Evolutionary conservation across 2,329 filamentous ascomycete genomes (phyloP).

Genomic region (Colletotrichum horii): DNA sequence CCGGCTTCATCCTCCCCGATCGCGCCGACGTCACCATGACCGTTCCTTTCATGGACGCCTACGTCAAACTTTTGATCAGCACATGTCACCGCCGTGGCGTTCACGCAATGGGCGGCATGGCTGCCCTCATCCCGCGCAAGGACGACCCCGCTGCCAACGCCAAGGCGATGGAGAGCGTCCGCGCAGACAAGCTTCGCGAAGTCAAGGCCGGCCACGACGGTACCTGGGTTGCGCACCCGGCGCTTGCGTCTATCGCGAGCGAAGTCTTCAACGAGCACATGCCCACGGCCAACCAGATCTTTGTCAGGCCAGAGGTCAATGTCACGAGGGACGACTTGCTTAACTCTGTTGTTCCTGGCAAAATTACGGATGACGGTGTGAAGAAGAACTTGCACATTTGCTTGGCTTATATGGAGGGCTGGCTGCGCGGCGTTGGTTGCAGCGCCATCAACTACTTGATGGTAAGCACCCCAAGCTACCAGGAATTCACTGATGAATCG

Average conservation of each 20-base stretch:
- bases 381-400: slow-evolving; percentile 92
- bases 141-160: slow-evolving; percentile 83
- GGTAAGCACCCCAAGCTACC: slow-evolving; percentile 40
- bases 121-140: slow-evolving; percentile 92
- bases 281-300: slow-evolving; percentile 91
- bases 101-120: slow-evolving; percentile 94
- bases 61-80: slow-evolving; percentile 86
- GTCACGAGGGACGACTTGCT: slow-evolving; percentile 82
- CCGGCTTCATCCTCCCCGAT: slow-evolving; percentile 86
- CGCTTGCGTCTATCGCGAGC: slow-evolving; percentile 78
- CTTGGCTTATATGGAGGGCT: slow-evolving; percentile 90
- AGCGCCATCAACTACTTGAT: slow-evolving; percentile 92
- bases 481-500: not conserved
- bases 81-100: slow-evolving; percentile 89
- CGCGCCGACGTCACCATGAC: slow-evolving; percentile 88
- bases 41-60: slow-evolving; percentile 89
- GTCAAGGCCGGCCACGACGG: slow-evolving; percentile 86
- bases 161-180: slow-evolving; percentile 83
- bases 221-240: slow-evolving; percentile 91
- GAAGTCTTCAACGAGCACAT: slow-evolving; percentile 93
- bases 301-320: slow-evolving; percentile 77
- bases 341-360: slow-evolving; percentile 88
- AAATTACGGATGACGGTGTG: slow-evolving; percentile 85
- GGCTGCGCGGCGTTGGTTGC: slow-evolving; percentile 87
- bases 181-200: slow-evolving; percentile 87